Evolutionary conservation across 2,329 filamentous ascomycete genomes (phyloP).

Genomic region (Stemphylium beticola): DNA sequence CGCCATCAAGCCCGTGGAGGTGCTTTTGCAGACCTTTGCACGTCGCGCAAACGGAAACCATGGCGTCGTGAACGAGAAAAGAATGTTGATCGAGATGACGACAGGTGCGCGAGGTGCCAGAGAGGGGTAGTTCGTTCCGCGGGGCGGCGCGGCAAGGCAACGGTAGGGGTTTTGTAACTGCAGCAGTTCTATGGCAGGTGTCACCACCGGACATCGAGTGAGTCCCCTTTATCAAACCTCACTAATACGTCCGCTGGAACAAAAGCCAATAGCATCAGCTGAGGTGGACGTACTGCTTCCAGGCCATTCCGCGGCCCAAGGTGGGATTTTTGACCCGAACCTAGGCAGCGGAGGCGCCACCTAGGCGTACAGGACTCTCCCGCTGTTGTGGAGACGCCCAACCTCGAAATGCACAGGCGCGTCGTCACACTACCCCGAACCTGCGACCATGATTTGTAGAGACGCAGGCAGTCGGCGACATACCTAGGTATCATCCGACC

Average conservation of each 20-base stretch:
- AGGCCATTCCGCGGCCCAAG: conserved; percentile 1
- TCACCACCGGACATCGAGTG: conserved; percentile 9
- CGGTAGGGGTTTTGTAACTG: conserved; percentile 7
- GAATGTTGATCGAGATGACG: conserved; percentile 5
- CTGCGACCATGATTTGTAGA: not conserved
- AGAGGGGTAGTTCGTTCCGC: conserved; percentile 17
- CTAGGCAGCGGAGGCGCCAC: conserved; percentile 6
- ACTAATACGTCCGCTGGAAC: not conserved
- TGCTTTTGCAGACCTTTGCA: conserved; percentile 46
- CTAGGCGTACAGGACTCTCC: conserved; percentile 2
- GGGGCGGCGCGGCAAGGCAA: conserved; percentile 19
- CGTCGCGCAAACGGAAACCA: conserved; percentile 41
- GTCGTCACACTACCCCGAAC: not conserved
- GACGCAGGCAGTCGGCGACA: conserved; percentile 1
- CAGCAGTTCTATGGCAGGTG: conserved; percentile 6
- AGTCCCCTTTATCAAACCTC: conserved; percentile 12
- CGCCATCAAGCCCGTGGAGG: conserved; percentile 24
- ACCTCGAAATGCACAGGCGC: not conserved
- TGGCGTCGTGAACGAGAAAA: conserved; percentile 14
- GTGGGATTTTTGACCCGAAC: conserved; percentile 2
- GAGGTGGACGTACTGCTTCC: conserved; percentile 13
- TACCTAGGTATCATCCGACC: too few relatives aligned
- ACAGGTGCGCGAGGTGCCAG: conserved; percentile 11
- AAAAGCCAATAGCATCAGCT: conserved; percentile 11
- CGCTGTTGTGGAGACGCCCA: conserved; percentile 6